Evolutionary conservation across 2,329 filamentous ascomycete genomes (phyloP).

Genomic region (Trichoderma aggressivum): DNA sequence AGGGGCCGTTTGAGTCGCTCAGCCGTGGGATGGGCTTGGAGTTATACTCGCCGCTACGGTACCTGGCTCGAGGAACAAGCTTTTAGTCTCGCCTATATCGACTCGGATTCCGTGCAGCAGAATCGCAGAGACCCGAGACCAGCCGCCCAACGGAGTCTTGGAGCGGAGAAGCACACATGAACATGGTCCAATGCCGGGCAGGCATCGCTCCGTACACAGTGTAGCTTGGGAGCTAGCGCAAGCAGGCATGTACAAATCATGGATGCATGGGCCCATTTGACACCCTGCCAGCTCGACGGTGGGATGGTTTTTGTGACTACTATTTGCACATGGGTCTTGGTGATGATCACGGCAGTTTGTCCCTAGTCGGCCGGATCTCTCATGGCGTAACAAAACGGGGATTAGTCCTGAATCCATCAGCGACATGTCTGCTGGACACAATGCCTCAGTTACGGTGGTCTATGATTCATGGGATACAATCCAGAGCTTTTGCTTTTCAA

Average conservation of each 20-base stretch:
- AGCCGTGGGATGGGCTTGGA: constrained; percentile 5
- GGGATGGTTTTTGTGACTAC: constrained; percentile 9
- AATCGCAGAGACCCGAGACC: constrained; percentile 17
- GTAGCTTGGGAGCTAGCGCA: constrained; percentile 15
- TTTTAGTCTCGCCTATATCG: constrained; percentile 14
- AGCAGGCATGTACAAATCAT: constrained; percentile 2
- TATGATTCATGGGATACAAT: not conserved
- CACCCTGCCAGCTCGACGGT: constrained; percentile 9
- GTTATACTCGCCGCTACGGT: constrained; percentile 7
- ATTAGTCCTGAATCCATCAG: not conserved
- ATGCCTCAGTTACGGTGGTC: not conserved
- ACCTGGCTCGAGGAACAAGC: constrained; percentile 1
- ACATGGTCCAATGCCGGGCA: constrained; percentile 13
- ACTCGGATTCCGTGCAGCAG: constrained; percentile 11
- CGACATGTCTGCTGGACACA: not conserved
- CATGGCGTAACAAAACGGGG: not conserved
- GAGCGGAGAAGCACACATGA: constrained; percentile 9
- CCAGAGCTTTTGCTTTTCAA: not conserved
- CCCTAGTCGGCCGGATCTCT: not conserved
- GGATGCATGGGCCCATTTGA: constrained; percentile 13
- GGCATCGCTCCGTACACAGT: constrained; percentile 4
- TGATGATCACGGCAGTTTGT: not conserved
- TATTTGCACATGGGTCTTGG: not conserved
- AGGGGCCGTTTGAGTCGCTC: constrained; percentile 2
- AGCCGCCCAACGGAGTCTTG: constrained; percentile 12